Conservation (phyloP, 345 rosid species). For the Carallia pectinifolia region DNA sequence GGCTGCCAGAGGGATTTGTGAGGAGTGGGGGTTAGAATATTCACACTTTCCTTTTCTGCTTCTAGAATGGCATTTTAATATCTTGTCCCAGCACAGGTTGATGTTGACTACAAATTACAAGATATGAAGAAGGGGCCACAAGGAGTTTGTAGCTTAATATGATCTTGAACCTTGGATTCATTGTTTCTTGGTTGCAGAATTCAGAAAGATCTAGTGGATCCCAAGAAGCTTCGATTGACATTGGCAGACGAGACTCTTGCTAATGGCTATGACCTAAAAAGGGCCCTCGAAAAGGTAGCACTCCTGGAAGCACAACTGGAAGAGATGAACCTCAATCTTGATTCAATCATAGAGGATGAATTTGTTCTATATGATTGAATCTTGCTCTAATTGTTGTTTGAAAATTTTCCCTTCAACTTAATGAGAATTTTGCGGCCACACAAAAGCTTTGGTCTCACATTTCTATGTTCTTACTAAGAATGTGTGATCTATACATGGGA, state of each 20-base stretch:
- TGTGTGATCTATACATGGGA: neutral
- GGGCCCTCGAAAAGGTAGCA: slow-evolving; percentile 71
- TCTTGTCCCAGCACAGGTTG: slow-evolving; percentile 53
- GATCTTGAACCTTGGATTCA: too few relatives aligned
- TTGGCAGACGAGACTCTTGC: slow-evolving; percentile 52
- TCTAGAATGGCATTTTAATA: neutral
- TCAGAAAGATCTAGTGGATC: slow-evolving; percentile 83
- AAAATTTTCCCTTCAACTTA: too few relatives aligned
- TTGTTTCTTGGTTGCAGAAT: slow-evolving; percentile 53
- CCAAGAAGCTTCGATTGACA: slow-evolving; percentile 83
- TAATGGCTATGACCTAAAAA: slow-evolving; percentile 55
- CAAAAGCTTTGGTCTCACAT: too few relatives aligned
- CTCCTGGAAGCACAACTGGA: slow-evolving; percentile 41
- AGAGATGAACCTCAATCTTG: slow-evolving; percentile 94
- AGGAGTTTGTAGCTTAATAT: slow-evolving; percentile 36
- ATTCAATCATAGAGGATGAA: slow-evolving; percentile 83
- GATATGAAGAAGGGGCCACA: slow-evolving; percentile 68
- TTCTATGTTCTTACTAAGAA: too few relatives aligned
- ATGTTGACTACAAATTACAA: slow-evolving; percentile 70
- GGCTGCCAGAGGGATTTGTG: too few relatives aligned
- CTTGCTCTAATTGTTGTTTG: too few relatives aligned
- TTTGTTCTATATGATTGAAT: too few relatives aligned
- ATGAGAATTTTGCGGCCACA: too few relatives aligned
- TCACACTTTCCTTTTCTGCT: neutral
- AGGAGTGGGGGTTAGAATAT: neutral